A percentile compares a stretch with the other conserved stretches of the same genome.
Evolutionary conservation across 2,329 filamentous ascomycete genomes (phyloP).

Genomic region (Knufia fluminis): DNA sequence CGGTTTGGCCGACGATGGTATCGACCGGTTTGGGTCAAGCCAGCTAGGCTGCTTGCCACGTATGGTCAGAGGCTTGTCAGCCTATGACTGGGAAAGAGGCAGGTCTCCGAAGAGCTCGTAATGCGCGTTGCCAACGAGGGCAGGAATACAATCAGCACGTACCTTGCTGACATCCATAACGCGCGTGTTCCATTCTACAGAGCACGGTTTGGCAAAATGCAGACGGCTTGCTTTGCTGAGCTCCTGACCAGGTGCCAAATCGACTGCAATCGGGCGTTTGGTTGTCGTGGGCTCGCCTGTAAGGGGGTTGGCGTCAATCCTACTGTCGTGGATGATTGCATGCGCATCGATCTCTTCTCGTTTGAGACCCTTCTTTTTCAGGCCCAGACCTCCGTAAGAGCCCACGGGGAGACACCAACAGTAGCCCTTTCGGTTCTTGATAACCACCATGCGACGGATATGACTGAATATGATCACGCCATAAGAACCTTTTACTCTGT

Average conservation of each 20-base stretch:
- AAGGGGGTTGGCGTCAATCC: constrained; percentile 11
- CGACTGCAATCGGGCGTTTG: constrained; percentile 32
- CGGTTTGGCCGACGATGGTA: no score
- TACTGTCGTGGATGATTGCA: constrained; percentile 30
- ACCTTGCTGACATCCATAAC: constrained; percentile 33
- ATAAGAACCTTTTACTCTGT: no score
- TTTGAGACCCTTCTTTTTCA: constrained; percentile 30
- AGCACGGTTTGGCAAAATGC: constrained; percentile 34
- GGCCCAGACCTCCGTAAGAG: constrained; percentile 31
- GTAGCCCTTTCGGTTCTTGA: constrained; percentile 23
- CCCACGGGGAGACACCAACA: constrained; percentile 30
- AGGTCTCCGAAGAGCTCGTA: neutral
- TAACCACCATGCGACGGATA: constrained; percentile 26
- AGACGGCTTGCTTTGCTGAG: constrained; percentile 30
- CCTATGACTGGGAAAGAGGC: no score
- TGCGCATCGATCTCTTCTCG: constrained; percentile 26
- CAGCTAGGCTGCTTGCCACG: no score
- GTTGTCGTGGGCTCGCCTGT: constrained; percentile 25
- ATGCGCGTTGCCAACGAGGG: neutral
- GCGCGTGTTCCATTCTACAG: constrained; percentile 36
- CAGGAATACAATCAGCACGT: neutral
- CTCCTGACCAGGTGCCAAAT: constrained; percentile 19
- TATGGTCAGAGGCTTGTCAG: no score
- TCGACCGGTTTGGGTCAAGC: no score
- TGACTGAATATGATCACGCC: neutral